A percentile compares a stretch with the other conserved stretches of the same genome.
Evolutionary conservation across 23 red algal genomes (phyloP).

Genomic region (Agarophyton chilense): DNA sequence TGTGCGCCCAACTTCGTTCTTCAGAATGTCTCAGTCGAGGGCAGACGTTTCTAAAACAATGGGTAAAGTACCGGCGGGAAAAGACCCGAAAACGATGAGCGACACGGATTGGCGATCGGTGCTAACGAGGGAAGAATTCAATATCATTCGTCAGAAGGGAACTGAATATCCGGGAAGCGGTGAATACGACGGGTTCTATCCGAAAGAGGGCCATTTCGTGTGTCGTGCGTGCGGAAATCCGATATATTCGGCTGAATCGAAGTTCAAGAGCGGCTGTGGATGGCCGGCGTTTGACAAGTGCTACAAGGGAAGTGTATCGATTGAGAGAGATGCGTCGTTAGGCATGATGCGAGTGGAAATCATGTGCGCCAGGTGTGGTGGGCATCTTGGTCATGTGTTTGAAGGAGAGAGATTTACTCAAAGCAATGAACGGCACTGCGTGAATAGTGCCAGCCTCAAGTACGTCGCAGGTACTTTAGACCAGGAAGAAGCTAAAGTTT

Average conservation of each 20-base stretch:
- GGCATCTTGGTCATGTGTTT: slow-evolving; percentile 88
- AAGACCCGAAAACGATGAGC: slow-evolving; percentile 28
- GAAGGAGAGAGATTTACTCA: slow-evolving; percentile 77
- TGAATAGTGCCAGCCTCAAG: slow-evolving; percentile 81
- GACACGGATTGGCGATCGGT: slow-evolving; percentile 75
- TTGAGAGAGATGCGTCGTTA: slow-evolving; percentile 41
- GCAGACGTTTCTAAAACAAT: background rate
- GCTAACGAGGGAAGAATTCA: slow-evolving; percentile 75
- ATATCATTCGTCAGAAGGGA: slow-evolving; percentile 80
- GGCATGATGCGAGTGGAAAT: slow-evolving; percentile 89
- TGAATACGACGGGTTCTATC: slow-evolving; percentile 82
- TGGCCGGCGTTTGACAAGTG: slow-evolving; percentile 97
- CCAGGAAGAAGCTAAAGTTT: slow-evolving; percentile 46
- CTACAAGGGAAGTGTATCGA: slow-evolving; percentile 65
- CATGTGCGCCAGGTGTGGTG: slow-evolving; percentile 73
- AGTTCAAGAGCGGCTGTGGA: slow-evolving; percentile 94
- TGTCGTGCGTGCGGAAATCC: slow-evolving; percentile 87
- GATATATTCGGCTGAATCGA: slow-evolving; percentile 83
- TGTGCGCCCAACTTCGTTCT: background rate
- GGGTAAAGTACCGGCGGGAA: slow-evolving; percentile 37
- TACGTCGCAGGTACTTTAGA: slow-evolving; percentile 24
- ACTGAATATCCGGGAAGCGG: slow-evolving; percentile 89
- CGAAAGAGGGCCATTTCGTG: slow-evolving; percentile 83
- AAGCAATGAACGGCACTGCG: slow-evolving; percentile 93
- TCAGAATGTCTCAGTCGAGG: background rate